These are phyloP conservation scores for Mycena leptocephala DNA, from an alignment of 768 basidiomycete genomes.

Conservation along the genomic window DNA sequence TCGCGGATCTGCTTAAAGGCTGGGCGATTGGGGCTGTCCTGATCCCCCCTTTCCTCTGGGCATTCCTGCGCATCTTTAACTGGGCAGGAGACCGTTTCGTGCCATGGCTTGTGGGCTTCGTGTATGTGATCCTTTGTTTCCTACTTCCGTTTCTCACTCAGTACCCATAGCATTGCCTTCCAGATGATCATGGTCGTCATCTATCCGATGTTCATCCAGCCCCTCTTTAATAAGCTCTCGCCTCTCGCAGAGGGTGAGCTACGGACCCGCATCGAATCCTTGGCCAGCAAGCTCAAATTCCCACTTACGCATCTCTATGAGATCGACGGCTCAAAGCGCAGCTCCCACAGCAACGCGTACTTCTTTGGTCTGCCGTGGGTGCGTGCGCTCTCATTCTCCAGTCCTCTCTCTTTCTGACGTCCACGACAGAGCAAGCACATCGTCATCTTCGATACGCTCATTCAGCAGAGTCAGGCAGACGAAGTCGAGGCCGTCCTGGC, in stretches of 20 bases:
- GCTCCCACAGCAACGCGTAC: conserved; percentile 97
- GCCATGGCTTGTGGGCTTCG: conserved; percentile 93
- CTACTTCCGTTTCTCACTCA: background rate
- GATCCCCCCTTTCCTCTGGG: conserved; percentile 89
- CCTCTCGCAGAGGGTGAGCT: conserved; percentile 86
- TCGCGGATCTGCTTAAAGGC: conserved; percentile 86
- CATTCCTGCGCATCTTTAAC: conserved; percentile 90
- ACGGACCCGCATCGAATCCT: conserved; percentile 80
- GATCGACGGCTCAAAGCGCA: conserved; percentile 97
- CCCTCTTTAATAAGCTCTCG: conserved; percentile 97
- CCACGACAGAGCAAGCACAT: conserved; percentile 86
- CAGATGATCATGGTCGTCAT: conserved; percentile 88
- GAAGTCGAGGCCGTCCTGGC: conserved; percentile 99
- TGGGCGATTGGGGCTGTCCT: conserved; percentile 81
- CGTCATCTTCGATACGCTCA: conserved; percentile 97
- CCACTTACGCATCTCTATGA: conserved; percentile 96
- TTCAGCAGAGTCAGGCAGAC: conserved; percentile 90
- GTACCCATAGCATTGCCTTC: conserved; percentile 75
- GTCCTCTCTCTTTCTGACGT: background rate
- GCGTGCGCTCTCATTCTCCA: conserved; percentile 33
- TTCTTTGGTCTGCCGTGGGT: conserved; percentile 98
- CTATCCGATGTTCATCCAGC: conserved; percentile 92
- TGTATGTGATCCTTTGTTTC: conserved; percentile 66
- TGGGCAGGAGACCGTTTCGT: conserved; percentile 97
- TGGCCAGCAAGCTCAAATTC: conserved; percentile 90